Base-by-base conservation (phyloP, 2,329 filamentous ascomycete species). In the Sclerotinia subarctica region DNA sequence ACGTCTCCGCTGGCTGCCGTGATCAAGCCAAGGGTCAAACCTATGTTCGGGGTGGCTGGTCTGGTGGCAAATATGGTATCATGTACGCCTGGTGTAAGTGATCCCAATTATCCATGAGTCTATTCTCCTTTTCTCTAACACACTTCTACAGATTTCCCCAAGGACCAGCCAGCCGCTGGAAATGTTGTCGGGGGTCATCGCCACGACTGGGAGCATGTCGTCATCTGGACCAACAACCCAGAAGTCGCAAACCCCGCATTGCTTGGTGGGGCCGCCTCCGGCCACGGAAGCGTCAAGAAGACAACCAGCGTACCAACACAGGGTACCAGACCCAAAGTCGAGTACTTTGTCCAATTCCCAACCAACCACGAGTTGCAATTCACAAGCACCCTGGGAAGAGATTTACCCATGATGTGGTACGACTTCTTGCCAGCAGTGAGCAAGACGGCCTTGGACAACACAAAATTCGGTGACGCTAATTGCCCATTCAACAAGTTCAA, bases 81-180 rank as follows among this genome's bases (percentile, higher is more conserved):
- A 58, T 58, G 15, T 58, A 58, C n/a, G 35, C 56, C 15, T 44
- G 35, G 35, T 58, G 56, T 58, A 58, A 44, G 56, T 44, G 24
- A 11, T 19, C 17, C 8, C 4, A 6, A 5, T 26, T 19, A 24
- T 8, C n/a, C 7, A 38, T 19, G 3, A 24, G 13, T 19, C 17
- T 29, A 10, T 5, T 24, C 7, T 44, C 15, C 10, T n/a, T 13
- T 15, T 11, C 19, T 42, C 56, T 44, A 13, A 58, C 38, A 26
- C 17, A 29, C 4, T 19, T 29, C 5, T 19, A 17, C n/a, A 58
- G 56, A 44, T 21, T 44, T 44, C 15, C 38, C 56, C 38, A 58
- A 58, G 24, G 56, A 58, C 19, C 56, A 58, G 4, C 56, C 56
- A 21, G 4, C 7, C 4, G 15, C 56, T 6, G 56, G 56, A 58